Percentiles rank a stretch among this genome's conserved stretches.
Evolutionary conservation across 345 rosid genomes (phyloP).

Genomic region (Salix koriyanagi): DNA sequence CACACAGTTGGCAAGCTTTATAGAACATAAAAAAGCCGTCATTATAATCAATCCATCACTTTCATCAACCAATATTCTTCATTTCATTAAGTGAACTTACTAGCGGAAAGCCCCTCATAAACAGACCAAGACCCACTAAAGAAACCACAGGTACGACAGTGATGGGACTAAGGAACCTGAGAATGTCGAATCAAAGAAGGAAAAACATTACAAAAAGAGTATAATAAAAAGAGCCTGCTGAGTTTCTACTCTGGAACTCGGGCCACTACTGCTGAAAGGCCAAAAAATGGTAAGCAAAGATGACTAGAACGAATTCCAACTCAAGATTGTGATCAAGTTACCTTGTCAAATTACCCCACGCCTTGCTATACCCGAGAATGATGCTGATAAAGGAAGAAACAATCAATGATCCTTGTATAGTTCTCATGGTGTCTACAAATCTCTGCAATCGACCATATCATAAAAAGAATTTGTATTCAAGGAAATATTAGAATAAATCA

Average conservation of each 20-base stretch:
- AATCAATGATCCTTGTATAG: constrained; percentile 87
- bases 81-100: constrained; percentile 38
- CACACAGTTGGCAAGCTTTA: constrained; percentile 86
- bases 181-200: not conserved
- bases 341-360: constrained; percentile 82
- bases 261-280: not conserved
- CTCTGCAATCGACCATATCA: constrained; percentile 48
- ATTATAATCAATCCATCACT: not conserved
- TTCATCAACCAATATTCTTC: not conserved
- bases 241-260: not conserved
- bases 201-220: not conserved
- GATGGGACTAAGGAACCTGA: constrained; percentile 72
- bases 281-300: not conserved
- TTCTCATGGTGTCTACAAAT: constrained; percentile 67
- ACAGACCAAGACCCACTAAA: constrained; percentile 79
- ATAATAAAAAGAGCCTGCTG: not conserved
- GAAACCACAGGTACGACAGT: constrained; percentile 68
- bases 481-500: not conserved
- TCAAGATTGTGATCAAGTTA: constrained; percentile 18
- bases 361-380: constrained; percentile 61
- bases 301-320: not conserved
- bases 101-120: constrained; percentile 83
- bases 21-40: not conserved
- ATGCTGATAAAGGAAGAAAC: constrained; percentile 83
- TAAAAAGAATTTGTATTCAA: not conserved